Conservation (phyloP, 352 stramenopile species). For the Phytophthora meadii region DNA sequence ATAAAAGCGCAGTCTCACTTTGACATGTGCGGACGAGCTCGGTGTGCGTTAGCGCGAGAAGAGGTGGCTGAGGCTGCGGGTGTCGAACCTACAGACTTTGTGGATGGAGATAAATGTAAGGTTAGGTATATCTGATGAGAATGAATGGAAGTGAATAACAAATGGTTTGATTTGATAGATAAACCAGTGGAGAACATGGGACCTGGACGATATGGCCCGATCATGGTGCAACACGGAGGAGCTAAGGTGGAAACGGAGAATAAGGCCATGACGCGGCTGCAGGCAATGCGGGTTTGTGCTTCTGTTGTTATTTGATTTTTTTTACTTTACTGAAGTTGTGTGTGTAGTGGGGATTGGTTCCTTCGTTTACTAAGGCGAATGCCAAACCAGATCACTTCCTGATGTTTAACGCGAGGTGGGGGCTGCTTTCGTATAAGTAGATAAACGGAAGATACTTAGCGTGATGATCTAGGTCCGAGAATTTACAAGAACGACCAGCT, state of each 20-base stretch:
- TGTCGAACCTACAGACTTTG: constrained; percentile 55
- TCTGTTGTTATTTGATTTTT: neutral
- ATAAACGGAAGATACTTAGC: neutral
- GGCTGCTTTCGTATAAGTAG: neutral
- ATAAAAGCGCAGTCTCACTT: constrained; percentile 3
- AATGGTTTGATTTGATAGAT: constrained; percentile 41
- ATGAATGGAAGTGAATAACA: constrained; percentile 7
- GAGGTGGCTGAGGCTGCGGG: constrained; percentile 57
- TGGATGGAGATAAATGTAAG: constrained; percentile 74
- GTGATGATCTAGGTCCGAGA: constrained; percentile 61
- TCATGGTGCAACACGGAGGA: constrained; percentile 44
- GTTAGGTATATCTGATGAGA: neutral
- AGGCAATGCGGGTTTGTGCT: constrained; percentile 69
- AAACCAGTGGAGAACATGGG: constrained; percentile 82
- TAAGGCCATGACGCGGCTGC: constrained; percentile 39
- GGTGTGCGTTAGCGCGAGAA: constrained; percentile 66
- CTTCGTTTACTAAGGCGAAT: constrained; percentile 82
- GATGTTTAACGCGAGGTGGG: constrained; percentile 87
- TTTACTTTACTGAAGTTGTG: constrained; percentile 4
- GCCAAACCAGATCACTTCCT: constrained; percentile 84
- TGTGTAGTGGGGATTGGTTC: constrained; percentile 78
- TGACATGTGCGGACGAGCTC: constrained; percentile 75
- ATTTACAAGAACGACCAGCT: constrained; percentile 69
- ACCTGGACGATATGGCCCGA: constrained; percentile 66
- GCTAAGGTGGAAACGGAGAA: constrained; percentile 15